phyloP scores from a whole-genome alignment of 805 yeast genomes.

The Sungouiozyma intestinalis region DNA sequence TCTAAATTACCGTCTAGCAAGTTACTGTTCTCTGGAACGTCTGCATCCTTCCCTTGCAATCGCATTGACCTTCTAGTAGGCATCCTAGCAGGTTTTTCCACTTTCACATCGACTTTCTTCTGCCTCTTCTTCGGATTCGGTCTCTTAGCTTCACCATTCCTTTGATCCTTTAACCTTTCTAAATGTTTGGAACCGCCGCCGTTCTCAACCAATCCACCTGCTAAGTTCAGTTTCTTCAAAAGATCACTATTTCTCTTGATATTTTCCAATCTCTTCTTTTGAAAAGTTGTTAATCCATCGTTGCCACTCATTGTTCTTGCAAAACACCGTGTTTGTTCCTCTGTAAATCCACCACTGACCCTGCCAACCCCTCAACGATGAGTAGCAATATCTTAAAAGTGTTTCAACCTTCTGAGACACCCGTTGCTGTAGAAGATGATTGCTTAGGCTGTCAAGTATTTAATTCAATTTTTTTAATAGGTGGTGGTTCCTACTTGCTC shows the following conservation, averaged over 20 bases:
- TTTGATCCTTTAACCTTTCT: conserved; percentile 15
- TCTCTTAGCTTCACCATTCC: conserved; percentile 15
- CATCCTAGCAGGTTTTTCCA: conserved; percentile 18
- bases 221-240: conserved; percentile 59
- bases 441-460: conserved; percentile 63
- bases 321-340: not conserved
- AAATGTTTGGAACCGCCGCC: not conserved
- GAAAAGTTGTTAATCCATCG: conserved; percentile 46
- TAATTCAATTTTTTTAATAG: conserved; percentile 47
- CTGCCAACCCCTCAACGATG: not conserved
- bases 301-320: conserved; percentile 3
- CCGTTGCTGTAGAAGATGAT: conserved; percentile 31
- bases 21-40: conserved; percentile 7
- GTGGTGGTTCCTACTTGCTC: conserved; percentile 53
- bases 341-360: too few species aligned
- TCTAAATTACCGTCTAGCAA: conserved; percentile 2
- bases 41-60: conserved; percentile 59
- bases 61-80: conserved; percentile 75
- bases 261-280: conserved; percentile 60
- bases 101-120: conserved; percentile 6
- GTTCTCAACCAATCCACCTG: conserved; percentile 22
- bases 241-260: conserved; percentile 77
- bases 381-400: conserved; percentile 39
- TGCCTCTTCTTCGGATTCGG: conserved; percentile 13
- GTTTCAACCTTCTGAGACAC: conserved; percentile 39